These are phyloP conservation scores for Calocera cornea DNA, from an alignment of 768 basidiomycete genomes.

Conservation along the genomic window DNA sequence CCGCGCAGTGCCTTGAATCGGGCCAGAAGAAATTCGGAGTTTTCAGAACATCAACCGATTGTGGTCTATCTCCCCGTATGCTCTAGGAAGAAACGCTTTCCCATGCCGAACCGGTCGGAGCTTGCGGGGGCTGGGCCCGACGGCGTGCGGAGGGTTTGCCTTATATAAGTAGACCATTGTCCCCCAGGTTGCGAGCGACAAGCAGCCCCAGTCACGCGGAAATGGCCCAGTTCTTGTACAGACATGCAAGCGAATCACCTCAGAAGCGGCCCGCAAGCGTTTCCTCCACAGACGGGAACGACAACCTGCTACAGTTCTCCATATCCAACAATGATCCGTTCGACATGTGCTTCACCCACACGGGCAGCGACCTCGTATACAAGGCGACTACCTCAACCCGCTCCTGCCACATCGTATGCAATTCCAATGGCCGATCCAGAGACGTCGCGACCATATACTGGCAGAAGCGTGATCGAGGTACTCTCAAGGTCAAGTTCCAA, in stretches of 20 bases:
- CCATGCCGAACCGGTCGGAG: not conserved
- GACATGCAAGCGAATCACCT: not conserved
- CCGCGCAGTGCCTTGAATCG: not conserved
- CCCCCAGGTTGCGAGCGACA: not conserved
- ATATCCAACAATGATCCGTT: not conserved
- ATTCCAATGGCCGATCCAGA: not conserved
- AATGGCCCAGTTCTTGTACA: not conserved
- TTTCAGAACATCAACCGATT: not conserved
- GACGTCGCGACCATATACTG: not conserved
- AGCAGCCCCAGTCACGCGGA: not conserved
- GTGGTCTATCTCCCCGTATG: not conserved
- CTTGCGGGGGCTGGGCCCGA: not conserved
- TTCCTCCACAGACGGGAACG: not conserved
- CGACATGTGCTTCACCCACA: not conserved
- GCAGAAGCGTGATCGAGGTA: not conserved
- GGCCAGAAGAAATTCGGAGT: not conserved
- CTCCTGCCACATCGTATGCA: not conserved
- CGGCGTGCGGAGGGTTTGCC: not conserved
- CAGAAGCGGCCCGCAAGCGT: not conserved
- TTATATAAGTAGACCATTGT: not conserved
- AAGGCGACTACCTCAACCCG: not conserved
- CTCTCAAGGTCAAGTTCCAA: not conserved
- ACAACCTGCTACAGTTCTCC: not conserved
- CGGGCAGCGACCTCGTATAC: not conserved
- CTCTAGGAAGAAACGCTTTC: not conserved